Conservation (phyloP, 257 asterid genomes). For the Solanum piurae region DNA sequence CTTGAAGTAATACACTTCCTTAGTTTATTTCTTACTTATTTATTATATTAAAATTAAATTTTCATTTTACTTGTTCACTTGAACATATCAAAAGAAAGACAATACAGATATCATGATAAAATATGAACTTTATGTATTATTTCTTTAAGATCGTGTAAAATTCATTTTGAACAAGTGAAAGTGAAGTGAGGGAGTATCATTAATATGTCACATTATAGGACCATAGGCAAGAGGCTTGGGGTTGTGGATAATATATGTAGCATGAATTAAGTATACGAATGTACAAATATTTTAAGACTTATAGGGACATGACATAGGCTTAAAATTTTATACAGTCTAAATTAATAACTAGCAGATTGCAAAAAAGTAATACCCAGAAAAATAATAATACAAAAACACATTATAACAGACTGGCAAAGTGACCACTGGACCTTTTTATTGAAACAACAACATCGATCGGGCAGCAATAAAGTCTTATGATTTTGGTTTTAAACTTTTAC, state of each 20-base stretch:
- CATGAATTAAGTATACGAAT: background rate
- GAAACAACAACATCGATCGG: background rate
- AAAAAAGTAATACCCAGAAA: no score
- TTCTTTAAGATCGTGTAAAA: background rate
- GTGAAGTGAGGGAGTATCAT: background rate
- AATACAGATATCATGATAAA: no score
- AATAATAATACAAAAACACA: no score
- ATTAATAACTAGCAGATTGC: background rate
- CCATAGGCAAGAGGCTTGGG: background rate
- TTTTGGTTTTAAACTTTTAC: background rate
- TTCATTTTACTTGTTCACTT: background rate
- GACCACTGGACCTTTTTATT: background rate
- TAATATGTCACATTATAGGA: no score
- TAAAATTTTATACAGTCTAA: no score
- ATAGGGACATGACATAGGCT: background rate
- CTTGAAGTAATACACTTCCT: background rate
- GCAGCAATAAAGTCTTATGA: background rate
- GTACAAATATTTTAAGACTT: background rate
- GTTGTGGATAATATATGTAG: background rate
- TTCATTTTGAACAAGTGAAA: background rate
- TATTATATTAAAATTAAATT: no score
- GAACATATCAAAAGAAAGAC: background rate
- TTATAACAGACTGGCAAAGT: background rate
- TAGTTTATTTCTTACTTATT: background rate
- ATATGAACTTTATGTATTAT: background rate